Conservation (phyloP, 805 yeast genomes). For the Candida quercuum region DNA sequence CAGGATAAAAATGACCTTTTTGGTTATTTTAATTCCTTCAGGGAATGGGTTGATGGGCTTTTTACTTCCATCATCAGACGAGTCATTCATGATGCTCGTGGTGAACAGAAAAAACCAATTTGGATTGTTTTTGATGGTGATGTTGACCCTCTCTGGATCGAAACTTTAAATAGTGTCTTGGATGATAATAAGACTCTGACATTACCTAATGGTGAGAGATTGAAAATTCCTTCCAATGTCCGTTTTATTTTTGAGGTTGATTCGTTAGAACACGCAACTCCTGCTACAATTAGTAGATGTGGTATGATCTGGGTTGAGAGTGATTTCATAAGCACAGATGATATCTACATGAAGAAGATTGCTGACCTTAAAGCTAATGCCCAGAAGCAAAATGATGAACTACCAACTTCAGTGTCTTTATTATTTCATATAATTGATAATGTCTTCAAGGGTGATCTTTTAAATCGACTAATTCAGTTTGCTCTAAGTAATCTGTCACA, state of each 20-base stretch:
- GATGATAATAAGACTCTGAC: slow-evolving; percentile 84
- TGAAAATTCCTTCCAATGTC: slow-evolving; percentile 59
- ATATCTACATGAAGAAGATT: slow-evolving; percentile 21
- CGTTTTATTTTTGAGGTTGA: slow-evolving; percentile 75
- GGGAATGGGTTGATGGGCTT: slow-evolving; percentile 92
- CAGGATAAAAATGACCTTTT: slow-evolving; percentile 58
- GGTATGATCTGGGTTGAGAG: slow-evolving; percentile 77
- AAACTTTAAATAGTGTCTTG: slow-evolving; percentile 80
- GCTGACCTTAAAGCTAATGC: slow-evolving; percentile 2
- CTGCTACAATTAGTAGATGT: slow-evolving; percentile 90
- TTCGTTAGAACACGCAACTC: slow-evolving; percentile 61
- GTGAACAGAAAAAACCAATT: slow-evolving; percentile 47
- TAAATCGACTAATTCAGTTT: neutral
- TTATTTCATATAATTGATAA: neutral
- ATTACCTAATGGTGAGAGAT: slow-evolving; percentile 84
- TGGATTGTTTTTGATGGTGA: slow-evolving; percentile 93
- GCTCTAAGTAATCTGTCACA: slow-evolving; percentile 2
- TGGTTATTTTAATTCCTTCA: slow-evolving; percentile 63
- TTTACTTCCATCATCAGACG: slow-evolving; percentile 63
- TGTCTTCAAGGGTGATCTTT: neutral
- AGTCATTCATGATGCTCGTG: slow-evolving; percentile 48
- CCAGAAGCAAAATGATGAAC: slow-evolving; percentile 5
- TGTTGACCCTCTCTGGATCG: slow-evolving; percentile 92
- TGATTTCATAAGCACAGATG: slow-evolving; percentile 17
- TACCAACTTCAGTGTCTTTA: neutral